These are phyloP conservation scores for Hevea brasiliensis DNA, from an alignment of 345 rosid genomes.

Conservation along the genomic window DNA sequence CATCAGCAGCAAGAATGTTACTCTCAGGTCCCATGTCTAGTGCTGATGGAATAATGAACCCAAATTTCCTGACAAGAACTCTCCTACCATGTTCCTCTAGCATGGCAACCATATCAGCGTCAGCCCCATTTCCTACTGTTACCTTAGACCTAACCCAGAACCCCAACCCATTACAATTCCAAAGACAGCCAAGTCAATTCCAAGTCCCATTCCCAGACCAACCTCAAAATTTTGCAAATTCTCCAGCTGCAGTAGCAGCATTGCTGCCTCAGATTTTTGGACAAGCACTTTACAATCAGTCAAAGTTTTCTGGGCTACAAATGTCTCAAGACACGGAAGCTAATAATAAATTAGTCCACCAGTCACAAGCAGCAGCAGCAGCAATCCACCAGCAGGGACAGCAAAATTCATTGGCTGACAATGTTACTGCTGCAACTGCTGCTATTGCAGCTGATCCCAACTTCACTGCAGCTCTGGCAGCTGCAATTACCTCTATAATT, in stretches of 20 bases:
- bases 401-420: slow-evolving; percentile 41
- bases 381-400: slow-evolving; percentile 22
- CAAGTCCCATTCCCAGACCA: slow-evolving; percentile 47
- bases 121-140: slow-evolving; percentile 94
- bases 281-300: slow-evolving; percentile 58
- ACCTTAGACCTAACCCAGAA: slow-evolving; percentile 78
- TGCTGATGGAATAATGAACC: slow-evolving; percentile 68
- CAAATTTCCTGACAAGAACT: slow-evolving; percentile 69
- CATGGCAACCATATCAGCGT: slow-evolving; percentile 94
- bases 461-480: slow-evolving; percentile 70
- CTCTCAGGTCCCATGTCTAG: slow-evolving; percentile 84
- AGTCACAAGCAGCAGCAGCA: slow-evolving; percentile 16
- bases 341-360: slow-evolving; percentile 30
- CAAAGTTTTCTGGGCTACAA: slow-evolving; percentile 62
- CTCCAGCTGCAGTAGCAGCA: slow-evolving; percentile 19
- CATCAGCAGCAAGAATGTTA: slow-evolving; percentile 81
- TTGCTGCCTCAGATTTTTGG: slow-evolving; percentile 63
- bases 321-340: slow-evolving; percentile 48
- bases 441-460: slow-evolving; percentile 60
- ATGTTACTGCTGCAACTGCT: slow-evolving; percentile 41
- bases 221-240: slow-evolving; percentile 20
- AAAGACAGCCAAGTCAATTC: slow-evolving; percentile 39
- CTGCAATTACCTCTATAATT: slow-evolving; percentile 60
- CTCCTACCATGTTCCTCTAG: slow-evolving; percentile 86
- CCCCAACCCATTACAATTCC: slow-evolving; percentile 45